Base-by-base conservation (phyloP, 73 alveolate genomes). In the Breviolum minutum region DNA sequence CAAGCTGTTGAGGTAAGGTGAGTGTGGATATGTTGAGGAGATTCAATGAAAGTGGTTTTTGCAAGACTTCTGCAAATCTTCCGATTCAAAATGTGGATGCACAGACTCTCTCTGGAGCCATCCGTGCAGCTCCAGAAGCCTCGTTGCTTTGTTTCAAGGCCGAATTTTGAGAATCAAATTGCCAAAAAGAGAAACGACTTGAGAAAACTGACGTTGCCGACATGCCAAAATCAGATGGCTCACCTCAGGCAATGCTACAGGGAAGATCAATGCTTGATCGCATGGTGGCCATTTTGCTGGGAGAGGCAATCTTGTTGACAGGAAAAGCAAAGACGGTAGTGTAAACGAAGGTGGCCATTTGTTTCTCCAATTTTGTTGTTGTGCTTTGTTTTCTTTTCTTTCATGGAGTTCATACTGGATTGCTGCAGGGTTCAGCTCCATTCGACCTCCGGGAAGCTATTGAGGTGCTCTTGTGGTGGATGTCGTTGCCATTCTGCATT, bases 261-360 rank as follows among this genome's bases (percentile, higher is more conserved):
- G 87, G 87, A 61, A 54, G 90, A 66, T 74, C 98, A 22, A 30
- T 81, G 62, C 60, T 92, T 88, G 91, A 92, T 80, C 20, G 82
- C 17, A 68, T 92, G 64, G 91, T 92, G 29, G 76, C 98, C 10
- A 27, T 62, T 32, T 60, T 92, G 20, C 90, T 92, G 63, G 98
- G 90, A 4, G 73, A 83, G 92, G 92, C 81, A 16, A 0, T 60
- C 27, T 61, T 26, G 54, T 40, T 40, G 54, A 40, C 54, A 0
- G 54, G 54, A 40, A 40, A 40, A 40, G 54, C 54, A 40, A 40
- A 40, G 54, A 40, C 3, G 0, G 54, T 40, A 40, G 54, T 40
- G 54, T 3, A 40, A 40, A 40, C 54, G 3, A 40, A 40, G 54
- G 54, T 40, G 54, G 54, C 54, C 54, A 40, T 40, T 40, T 2